phyloP scores from a whole-genome alignment of 225 moss, liverwort and hornwort species.

The Pseudoscleropodium purum region DNA sequence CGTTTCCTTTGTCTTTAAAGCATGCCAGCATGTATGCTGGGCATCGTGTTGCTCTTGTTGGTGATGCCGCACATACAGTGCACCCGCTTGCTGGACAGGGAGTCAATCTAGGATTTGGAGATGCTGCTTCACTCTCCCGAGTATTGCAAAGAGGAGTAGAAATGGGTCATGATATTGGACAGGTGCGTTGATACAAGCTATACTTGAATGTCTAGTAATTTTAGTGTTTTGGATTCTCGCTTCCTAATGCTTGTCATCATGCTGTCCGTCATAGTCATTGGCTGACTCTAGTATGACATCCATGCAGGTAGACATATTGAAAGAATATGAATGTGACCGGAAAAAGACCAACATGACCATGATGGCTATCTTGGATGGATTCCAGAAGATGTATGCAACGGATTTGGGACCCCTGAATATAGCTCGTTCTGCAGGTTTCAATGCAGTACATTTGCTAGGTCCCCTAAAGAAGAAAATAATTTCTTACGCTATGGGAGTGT shows the following conservation, averaged over 20 bases:
- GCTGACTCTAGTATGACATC: neutral
- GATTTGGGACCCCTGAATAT: slow-evolving; percentile 64
- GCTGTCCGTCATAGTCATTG: neutral
- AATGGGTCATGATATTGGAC: slow-evolving; percentile 78
- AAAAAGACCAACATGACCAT: slow-evolving; percentile 74
- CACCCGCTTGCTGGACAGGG: slow-evolving; percentile 98
- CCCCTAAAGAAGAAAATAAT: slow-evolving; percentile 85
- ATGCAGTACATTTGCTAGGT: slow-evolving; percentile 64
- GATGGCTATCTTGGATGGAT: slow-evolving; percentile 93
- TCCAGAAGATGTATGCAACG: slow-evolving; percentile 73
- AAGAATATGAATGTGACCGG: slow-evolving; percentile 69
- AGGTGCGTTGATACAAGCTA: slow-evolving; percentile 28
- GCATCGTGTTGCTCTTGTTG: slow-evolving; percentile 82
- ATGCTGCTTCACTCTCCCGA: slow-evolving; percentile 66
- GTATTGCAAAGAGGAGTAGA: slow-evolving; percentile 58
- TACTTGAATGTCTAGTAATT: neutral
- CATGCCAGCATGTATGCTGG: slow-evolving; percentile 70
- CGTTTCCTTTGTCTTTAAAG: slow-evolving; percentile 74
- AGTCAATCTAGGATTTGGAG: slow-evolving; percentile 92
- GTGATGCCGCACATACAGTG: slow-evolving; percentile 95
- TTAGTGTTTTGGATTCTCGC: neutral
- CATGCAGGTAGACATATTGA: slow-evolving; percentile 54
- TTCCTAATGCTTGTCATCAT: neutral
- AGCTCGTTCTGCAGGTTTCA: slow-evolving; percentile 74
- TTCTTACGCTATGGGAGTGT: slow-evolving; percentile 79